Evolutionary conservation across 2,329 filamentous ascomycete genomes (phyloP).

Genomic region (Pezicula carpinea): DNA sequence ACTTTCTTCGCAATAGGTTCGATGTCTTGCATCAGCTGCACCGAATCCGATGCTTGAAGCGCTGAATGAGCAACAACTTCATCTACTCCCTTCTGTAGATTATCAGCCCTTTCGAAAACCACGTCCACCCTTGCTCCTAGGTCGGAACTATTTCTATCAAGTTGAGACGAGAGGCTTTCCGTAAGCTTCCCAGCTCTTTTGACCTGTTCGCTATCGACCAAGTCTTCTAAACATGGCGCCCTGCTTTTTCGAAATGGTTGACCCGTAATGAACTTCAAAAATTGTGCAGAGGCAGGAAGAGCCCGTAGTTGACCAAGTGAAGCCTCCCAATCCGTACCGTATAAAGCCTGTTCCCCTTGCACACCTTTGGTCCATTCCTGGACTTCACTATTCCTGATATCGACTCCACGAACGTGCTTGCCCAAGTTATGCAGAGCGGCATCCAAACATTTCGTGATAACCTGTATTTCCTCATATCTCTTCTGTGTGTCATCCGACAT

Average conservation of each 20-base stretch:
- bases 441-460: slow-evolving; percentile 74
- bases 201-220: slow-evolving; percentile 70
- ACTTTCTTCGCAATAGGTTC: slow-evolving; percentile 84
- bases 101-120: slow-evolving; percentile 58
- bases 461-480: slow-evolving; percentile 67
- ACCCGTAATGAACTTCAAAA: slow-evolving; percentile 62
- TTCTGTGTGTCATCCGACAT: slow-evolving; percentile 60
- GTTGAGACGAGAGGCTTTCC: slow-evolving; percentile 51
- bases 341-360: slow-evolving; percentile 60
- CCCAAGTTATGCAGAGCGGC: slow-evolving; percentile 84
- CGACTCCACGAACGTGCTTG: slow-evolving; percentile 65
- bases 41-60: slow-evolving; percentile 56
- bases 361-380: slow-evolving; percentile 67
- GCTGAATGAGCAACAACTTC: slow-evolving; percentile 50
- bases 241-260: slow-evolving; percentile 38
- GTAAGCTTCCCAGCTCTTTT: slow-evolving; percentile 67
- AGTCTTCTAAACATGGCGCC: slow-evolving; percentile 63
- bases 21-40: slow-evolving; percentile 75
- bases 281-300: slow-evolving; percentile 60
- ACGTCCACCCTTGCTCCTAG: slow-evolving; percentile 55
- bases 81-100: slow-evolving; percentile 59
- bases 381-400: slow-evolving; percentile 66
- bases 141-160: slow-evolving; percentile 54
- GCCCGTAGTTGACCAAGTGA: slow-evolving; percentile 61
- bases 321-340: slow-evolving; percentile 62